These are phyloP conservation scores for Saccharomycopsis selenospora DNA, from an alignment of 805 yeast species.

Conservation along the genomic window DNA sequence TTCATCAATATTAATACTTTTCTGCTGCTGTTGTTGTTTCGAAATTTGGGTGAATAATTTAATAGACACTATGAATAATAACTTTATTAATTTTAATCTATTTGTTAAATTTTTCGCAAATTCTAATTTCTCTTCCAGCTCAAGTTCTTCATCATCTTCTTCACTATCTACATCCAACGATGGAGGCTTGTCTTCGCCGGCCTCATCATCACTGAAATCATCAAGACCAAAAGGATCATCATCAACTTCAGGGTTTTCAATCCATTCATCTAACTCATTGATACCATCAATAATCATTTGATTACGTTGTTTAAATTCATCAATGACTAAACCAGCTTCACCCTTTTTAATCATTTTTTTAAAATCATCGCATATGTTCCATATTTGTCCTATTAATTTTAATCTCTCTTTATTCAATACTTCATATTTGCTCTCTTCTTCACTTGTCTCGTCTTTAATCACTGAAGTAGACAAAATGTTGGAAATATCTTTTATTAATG, in stretches of 20 bases:
- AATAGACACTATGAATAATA: conserved; percentile 49
- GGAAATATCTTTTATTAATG: conserved; percentile 1
- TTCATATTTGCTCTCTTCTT: conserved; percentile 20
- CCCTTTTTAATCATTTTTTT: conserved; percentile 40
- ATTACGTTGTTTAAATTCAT: conserved; percentile 38
- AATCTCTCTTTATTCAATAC: conserved; percentile 36
- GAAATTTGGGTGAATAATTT: conserved; percentile 39
- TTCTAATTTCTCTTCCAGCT: too few species aligned
- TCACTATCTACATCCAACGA: conserved; percentile 24
- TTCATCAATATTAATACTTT: too few species aligned
- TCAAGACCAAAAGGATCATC: conserved; percentile 49
- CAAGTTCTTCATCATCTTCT: conserved; percentile 28
- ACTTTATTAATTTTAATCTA: conserved; percentile 49
- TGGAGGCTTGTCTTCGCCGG: conserved; percentile 28
- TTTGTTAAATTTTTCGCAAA: conserved; percentile 44
- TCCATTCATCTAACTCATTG: conserved; percentile 65
- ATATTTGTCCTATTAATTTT: conserved; percentile 56
- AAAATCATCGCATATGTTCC: conserved; percentile 58
- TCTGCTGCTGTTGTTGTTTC: too few species aligned
- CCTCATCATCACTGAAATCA: conserved; percentile 27
- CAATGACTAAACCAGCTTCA: conserved; percentile 44
- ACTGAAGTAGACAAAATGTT: conserved; percentile 1
- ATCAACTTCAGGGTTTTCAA: conserved; percentile 49
- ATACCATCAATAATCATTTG: conserved; percentile 51
- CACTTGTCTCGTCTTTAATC: conserved; percentile 27